These are phyloP conservation scores for Mucor indicus DNA, from an alignment of 371 early-diverging fungal species.

Conservation along the genomic window DNA sequence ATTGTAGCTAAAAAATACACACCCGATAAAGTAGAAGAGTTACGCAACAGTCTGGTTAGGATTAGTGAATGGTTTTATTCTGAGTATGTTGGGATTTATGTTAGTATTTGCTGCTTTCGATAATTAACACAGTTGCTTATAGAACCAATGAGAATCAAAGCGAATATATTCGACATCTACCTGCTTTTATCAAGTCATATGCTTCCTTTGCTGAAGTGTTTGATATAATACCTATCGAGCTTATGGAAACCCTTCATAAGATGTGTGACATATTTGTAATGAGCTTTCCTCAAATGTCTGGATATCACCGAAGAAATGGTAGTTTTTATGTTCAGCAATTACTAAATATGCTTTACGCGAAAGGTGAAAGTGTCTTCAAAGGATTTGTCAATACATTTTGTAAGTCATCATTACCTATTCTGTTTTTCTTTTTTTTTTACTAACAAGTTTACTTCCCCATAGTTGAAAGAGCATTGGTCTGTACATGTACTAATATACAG, in stretches of 20 bases:
- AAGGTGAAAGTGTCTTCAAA: conserved; percentile 47
- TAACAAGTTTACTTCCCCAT: neutral
- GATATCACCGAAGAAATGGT: conserved; percentile 38
- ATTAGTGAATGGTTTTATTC: conserved; percentile 58
- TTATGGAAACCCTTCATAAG: conserved; percentile 47
- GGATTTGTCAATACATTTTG: conserved; percentile 44
- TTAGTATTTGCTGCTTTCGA: too few relatives aligned
- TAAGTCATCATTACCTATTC: too few relatives aligned
- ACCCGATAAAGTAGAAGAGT: conserved; percentile 35
- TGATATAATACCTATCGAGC: conserved; percentile 40
- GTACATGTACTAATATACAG: conserved; percentile 42
- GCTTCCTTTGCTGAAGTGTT: conserved; percentile 51
- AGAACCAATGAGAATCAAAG: conserved; percentile 35
- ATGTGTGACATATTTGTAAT: conserved; percentile 46
- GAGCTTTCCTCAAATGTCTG: conserved; percentile 37
- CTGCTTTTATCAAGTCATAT: conserved; percentile 66
- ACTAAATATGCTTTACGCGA: conserved; percentile 48
- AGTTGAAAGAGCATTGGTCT: conserved; percentile 61
- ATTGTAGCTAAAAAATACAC: conserved; percentile 49
- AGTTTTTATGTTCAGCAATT: conserved; percentile 46
- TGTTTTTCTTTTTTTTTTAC: neutral
- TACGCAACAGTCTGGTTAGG: conserved; percentile 50
- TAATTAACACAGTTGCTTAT: neutral
- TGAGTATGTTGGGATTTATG: conserved; percentile 31
- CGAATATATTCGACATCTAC: conserved; percentile 46